Conservation (phyloP, 31 red algal genomes). For the Endocladia muricata region DNA sequence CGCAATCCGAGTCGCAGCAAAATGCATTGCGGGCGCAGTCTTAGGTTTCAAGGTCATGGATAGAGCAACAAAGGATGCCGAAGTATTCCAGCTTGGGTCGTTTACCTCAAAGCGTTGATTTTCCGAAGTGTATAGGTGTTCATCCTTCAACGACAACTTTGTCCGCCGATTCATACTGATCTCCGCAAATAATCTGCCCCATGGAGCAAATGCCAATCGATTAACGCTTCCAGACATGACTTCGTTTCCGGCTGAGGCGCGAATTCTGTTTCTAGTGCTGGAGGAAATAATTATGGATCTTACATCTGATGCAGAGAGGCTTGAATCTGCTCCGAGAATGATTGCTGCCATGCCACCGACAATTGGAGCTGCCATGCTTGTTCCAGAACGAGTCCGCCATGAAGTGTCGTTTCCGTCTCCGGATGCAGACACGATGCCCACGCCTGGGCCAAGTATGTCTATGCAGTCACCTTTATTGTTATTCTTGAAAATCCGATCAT, state of each 20-base stretch:
- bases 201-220: constrained; percentile 33
- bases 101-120: not conserved
- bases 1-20: constrained; percentile 1
- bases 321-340: constrained; percentile 26
- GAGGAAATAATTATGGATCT: constrained; percentile 33
- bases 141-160: not conserved
- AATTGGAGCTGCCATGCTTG: constrained; percentile 58
- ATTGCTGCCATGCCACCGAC: constrained; percentile 57
- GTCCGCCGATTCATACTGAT: constrained; percentile 21
- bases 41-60: constrained; percentile 32
- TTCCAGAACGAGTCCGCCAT: constrained; percentile 20
- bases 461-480: constrained; percentile 59
- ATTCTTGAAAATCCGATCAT: constrained; percentile 27
- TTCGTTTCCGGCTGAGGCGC: constrained; percentile 1
- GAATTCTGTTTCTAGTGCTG: constrained; percentile 29
- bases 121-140: not conserved
- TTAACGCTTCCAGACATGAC: constrained; percentile 31
- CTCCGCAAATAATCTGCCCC: constrained; percentile 33
- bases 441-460: constrained; percentile 56
- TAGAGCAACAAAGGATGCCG: constrained; percentile 12
- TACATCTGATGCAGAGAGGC: constrained; percentile 25
- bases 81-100: constrained; percentile 8
- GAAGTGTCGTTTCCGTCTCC: constrained; percentile 1
- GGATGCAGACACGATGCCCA: constrained; percentile 24
- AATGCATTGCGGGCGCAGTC: constrained; percentile 28